Conservation (phyloP, 2,329 filamentous ascomycete genomes). For the Fusarium globosum region DNA sequence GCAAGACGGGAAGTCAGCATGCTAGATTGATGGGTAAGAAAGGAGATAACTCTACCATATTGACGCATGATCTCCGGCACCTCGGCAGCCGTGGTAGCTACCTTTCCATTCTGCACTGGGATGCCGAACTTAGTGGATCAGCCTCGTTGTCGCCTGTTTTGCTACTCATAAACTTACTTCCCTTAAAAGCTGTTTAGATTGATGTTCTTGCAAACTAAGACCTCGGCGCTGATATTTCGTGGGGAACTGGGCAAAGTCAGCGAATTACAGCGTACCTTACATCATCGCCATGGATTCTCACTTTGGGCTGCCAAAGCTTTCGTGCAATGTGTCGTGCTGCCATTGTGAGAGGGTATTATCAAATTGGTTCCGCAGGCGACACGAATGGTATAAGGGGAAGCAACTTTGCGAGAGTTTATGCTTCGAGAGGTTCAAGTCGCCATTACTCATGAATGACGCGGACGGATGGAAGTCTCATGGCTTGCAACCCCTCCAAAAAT, state of each 20-base stretch:
- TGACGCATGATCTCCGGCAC: background rate
- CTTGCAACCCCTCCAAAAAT: background rate
- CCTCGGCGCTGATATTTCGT: background rate
- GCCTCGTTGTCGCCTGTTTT: accelerated
- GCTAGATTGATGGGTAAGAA: accelerated
- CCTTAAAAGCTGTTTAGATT: background rate
- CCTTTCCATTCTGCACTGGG: background rate
- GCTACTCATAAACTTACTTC: background rate
- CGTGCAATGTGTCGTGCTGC: background rate
- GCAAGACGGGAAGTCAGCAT: background rate
- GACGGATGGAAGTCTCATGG: background rate
- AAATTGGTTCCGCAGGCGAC: background rate
- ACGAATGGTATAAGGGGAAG: background rate
- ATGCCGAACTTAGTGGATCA: background rate
- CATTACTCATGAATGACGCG: background rate
- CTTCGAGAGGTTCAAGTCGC: background rate
- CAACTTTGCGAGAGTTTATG: accelerated
- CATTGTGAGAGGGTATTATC: background rate
- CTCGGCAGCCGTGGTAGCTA: background rate
- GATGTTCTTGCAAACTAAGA: background rate
- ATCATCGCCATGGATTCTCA: background rate
- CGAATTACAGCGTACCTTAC: accelerated
- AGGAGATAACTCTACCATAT: background rate
- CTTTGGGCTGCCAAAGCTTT: constrained; percentile 1
- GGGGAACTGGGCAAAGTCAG: background rate